Conservation (phyloP, 495 filamentous ascomycete genomes). For the Penicillium psychrofluorescens region DNA sequence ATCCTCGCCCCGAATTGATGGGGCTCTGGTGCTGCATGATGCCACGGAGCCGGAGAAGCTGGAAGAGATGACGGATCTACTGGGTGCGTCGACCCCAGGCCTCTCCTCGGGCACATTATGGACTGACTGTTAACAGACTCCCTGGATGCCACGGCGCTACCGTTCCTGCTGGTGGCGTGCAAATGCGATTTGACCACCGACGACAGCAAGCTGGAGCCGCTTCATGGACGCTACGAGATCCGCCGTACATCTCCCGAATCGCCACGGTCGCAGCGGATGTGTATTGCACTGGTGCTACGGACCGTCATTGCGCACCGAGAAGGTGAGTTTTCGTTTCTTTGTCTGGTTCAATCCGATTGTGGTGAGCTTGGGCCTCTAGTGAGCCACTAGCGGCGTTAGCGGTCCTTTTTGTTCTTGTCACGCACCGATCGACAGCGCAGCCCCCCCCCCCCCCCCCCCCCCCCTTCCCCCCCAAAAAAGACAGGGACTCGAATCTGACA, state of each 20-base stretch:
- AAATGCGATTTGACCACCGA: conserved; percentile 70
- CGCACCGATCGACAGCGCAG: conserved; percentile 14
- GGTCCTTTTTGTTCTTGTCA: conserved; percentile 19
- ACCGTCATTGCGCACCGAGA: conserved; percentile 55
- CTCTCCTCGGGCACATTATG: not conserved
- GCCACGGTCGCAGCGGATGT: conserved; percentile 69
- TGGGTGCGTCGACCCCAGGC: conserved; percentile 29
- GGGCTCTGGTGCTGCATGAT: conserved; percentile 79
- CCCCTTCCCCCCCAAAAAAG: conserved; percentile 1
- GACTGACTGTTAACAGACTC: conserved; percentile 44
- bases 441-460: not conserved
- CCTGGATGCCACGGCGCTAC: conserved; percentile 57
- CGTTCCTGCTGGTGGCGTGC: conserved; percentile 70
- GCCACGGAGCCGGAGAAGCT: conserved; percentile 68
- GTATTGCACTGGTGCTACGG: conserved; percentile 67
- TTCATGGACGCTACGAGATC: conserved; percentile 56
- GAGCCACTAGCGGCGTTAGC: conserved; percentile 21
- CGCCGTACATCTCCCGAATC: conserved; percentile 64
- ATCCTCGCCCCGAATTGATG: conserved; percentile 71
- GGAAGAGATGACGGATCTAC: conserved; percentile 54
- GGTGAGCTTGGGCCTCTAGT: conserved; percentile 19
- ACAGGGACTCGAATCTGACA: conserved; percentile 4
- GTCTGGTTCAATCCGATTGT: conserved; percentile 6
- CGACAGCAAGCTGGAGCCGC: conserved; percentile 36
- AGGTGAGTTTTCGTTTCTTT: conserved; percentile 47